Conservation (phyloP, 148 eudicot genomes). For the Chenopodium album region DNA sequence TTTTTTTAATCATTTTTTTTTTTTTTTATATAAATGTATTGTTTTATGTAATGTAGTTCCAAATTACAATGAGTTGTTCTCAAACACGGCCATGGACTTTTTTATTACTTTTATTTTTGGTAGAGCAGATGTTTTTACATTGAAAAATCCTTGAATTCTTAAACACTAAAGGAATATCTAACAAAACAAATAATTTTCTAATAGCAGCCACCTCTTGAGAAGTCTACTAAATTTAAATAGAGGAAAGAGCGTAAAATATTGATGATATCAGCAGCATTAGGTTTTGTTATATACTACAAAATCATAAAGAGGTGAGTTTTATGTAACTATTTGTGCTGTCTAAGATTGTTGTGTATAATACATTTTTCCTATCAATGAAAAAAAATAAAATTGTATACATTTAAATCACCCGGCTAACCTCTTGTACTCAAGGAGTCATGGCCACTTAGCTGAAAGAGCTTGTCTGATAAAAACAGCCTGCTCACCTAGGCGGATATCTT, state of each 20-base stretch:
- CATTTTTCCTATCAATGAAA: neutral
- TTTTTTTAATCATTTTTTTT: constrained; percentile 22
- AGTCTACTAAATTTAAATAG: too few relatives aligned
- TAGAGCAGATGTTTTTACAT: too few relatives aligned
- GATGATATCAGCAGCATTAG: too few relatives aligned
- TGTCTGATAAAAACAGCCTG: neutral
- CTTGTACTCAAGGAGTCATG: neutral
- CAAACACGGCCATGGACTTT: neutral
- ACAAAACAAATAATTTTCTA: too few relatives aligned
- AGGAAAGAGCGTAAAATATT: too few relatives aligned
- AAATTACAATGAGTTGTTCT: neutral
- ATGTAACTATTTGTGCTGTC: too few relatives aligned
- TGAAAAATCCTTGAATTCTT: too few relatives aligned
- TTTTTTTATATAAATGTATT: neutral
- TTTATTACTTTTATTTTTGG: too few relatives aligned
- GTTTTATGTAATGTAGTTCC: neutral
- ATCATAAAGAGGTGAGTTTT: too few relatives aligned
- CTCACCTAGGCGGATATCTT: neutral
- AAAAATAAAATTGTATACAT: neutral
- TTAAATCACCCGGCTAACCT: neutral
- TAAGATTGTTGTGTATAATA: neutral
- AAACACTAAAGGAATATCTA: too few relatives aligned
- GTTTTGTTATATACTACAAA: too few relatives aligned
- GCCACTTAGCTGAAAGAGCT: neutral
- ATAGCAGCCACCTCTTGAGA: too few relatives aligned